phyloP scores from a whole-genome alignment of 768 basidiomycete genomes.

The Auriculariales sp. region DNA sequence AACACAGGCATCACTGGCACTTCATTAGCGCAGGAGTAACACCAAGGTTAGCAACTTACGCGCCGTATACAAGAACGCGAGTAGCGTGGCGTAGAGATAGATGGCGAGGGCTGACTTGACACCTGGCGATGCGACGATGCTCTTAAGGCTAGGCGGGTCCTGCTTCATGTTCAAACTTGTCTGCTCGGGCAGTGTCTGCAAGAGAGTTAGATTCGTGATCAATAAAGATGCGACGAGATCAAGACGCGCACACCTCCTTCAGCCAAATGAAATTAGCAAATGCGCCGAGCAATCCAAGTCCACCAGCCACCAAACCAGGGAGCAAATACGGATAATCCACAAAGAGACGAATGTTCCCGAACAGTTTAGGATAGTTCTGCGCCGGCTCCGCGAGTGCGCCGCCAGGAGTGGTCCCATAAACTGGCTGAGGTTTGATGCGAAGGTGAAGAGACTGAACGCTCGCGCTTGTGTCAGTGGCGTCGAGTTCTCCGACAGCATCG shows the following conservation, averaged over 20 bases:
- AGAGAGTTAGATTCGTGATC: neutral
- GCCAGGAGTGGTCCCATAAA: slow-evolving; percentile 5
- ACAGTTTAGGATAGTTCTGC: slow-evolving; percentile 3
- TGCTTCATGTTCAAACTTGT: neutral
- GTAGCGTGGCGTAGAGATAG: slow-evolving; percentile 1
- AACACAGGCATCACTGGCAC: slow-evolving; percentile 17
- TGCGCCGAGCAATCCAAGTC: slow-evolving; percentile 2
- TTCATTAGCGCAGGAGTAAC: neutral
- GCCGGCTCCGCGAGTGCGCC: slow-evolving; percentile 7
- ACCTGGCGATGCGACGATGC: slow-evolving; percentile 2
- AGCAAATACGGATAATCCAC: slow-evolving; percentile 8
- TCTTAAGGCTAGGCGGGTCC: neutral
- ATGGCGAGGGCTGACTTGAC: slow-evolving; percentile 1
- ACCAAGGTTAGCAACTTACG: neutral
- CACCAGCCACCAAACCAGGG: slow-evolving; percentile 6
- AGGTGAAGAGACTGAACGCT: slow-evolving; percentile 8
- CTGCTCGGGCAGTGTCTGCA: neutral
- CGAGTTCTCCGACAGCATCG: slow-evolving; percentile 9
- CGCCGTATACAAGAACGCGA: slow-evolving; percentile 2
- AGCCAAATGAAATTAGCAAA: slow-evolving; percentile 6
- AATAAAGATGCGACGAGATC: neutral
- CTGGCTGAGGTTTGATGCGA: slow-evolving; percentile 6
- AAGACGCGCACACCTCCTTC: slow-evolving; percentile 5
- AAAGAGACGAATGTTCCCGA: slow-evolving; percentile 4
- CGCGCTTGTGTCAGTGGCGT: slow-evolving; percentile 7